Base-by-base conservation (phyloP, 495 filamentous ascomycete genomes). In the Xylaria bambusicola region DNA sequence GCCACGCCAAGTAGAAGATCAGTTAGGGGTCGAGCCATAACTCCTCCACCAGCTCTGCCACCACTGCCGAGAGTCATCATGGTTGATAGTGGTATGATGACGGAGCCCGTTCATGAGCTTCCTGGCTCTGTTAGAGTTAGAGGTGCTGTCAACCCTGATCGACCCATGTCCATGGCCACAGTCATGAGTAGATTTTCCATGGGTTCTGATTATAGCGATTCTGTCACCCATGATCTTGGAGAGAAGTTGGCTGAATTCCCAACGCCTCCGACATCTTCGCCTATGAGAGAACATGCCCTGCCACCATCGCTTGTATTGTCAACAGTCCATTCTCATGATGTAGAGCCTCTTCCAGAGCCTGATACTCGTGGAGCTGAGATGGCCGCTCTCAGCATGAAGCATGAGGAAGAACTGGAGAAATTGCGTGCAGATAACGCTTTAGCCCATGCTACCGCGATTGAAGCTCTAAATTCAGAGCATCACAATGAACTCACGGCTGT, bases 51-150 rank as follows among this genome's bases (percentile, higher is more conserved):
- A 1, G 77, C 80, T 5, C 78, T 83, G 27, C 81, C 85, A 15
- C 75, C 76, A 26, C 71, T 86, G 66, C 75, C 77, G 6, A 76
- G 66, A 55, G 67, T 71, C 52, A 68, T 76, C 18, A 94, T 93
- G 88, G 82, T 93, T 26, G 92, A 96, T 71, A 84, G 80, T 56
- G 87, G 86, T 46, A 86, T 89, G 67, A 96, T 97, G 92, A 98
- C 94, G 2, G 94, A 97, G 20, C 83, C 88, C 2, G 21, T 50
- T 1, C 27, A 29, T 27, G 31, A 52, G 27, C 33, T 54, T 12
- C 61, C 67, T 3, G 56, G 60, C 2, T 54, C 57, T 27, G 29
- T 33, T 33, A n/a, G n/a, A n/a, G 68, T 64, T 47, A 66, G 48
- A 47, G 55, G 63, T 35, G 62, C 50, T 57, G 17, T 38, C 13